Conservation (phyloP, 23 red algal genomes). For the Agarophyton chilense region DNA sequence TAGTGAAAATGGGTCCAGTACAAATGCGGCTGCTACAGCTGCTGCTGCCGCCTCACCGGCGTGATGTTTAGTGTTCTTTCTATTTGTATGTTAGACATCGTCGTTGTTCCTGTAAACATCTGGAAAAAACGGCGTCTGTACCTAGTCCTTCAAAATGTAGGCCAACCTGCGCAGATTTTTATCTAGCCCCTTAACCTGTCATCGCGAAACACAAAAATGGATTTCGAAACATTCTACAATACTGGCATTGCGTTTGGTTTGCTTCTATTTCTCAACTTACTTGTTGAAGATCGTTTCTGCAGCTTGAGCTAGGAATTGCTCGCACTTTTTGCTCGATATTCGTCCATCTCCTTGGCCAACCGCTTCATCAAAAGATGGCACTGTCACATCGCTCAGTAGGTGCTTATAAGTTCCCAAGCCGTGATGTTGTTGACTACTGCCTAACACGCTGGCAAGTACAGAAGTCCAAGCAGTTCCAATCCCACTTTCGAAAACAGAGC, state of each 20-base stretch:
- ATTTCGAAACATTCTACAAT: too few relatives aligned
- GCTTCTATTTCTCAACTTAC: not conserved
- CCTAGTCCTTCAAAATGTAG: too few relatives aligned
- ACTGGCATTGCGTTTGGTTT: too few relatives aligned
- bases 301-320: not conserved
- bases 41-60: not conserved
- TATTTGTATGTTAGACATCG: not conserved
- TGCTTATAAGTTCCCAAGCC: conserved; percentile 47
- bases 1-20: not conserved
- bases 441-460: conserved; percentile 22
- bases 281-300: not conserved
- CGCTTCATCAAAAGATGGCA: not conserved
- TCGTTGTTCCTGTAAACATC: not conserved
- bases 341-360: not conserved
- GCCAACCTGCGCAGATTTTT: too few relatives aligned
- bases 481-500: conserved; percentile 57
- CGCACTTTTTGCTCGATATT: not conserved
- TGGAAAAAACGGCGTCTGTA: not conserved
- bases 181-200: too few relatives aligned
- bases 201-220: too few relatives aligned
- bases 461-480: conserved; percentile 52
- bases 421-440: not conserved
- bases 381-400: conserved; percentile 17
- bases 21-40: not conserved
- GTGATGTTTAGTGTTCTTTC: not conserved